Evolutionary conservation across 257 asterid genomes (phyloP), one percentile per base, ranked within the genome.

Genomic region (Pogostemon cablin): DNA sequence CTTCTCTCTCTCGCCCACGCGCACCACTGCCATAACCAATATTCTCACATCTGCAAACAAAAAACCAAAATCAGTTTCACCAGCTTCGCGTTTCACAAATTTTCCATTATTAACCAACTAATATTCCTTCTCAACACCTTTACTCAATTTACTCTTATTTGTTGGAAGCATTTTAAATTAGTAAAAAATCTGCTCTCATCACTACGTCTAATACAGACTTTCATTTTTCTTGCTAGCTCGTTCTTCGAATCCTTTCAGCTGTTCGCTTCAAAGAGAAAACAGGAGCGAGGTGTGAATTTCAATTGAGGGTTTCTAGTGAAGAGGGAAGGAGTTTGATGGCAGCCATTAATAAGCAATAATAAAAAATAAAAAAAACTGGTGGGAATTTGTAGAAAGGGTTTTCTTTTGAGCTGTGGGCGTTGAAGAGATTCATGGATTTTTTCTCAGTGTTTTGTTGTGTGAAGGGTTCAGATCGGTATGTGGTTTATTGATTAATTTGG

Each of bases 381-480:
- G 17, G 61, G 56, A 71, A 10, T 67, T 63, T 72, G 77, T 66
- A 62, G 69, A 56, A 69, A 77, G 55, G 72, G 61, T 65, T 11
- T 67, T 62, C 50, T 17, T 69, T 82, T 67, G 48, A 62, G 50
- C 41, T 5, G 62, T 58, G 74, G 65, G 67, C 40, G 62, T 49
- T 71, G 40, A 46, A 66, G 54, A 56, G 65, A 39, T 76, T 64
- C 47, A 86, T 87, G 98, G 87, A 49, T 70, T 82, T 85, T 53
- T 17, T 64, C 65, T 83, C 87, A 61, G 57, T 77, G 70, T 84
- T 91, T 59, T 85, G 95, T 34, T 91, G 97, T 49, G 43, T 77
- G 32, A 80, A 81, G 84, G 84, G 90, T 78, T 85, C 82, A 74
- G 89, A 88, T 79, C 84, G 92, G 97, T 88, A 81, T 38, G 95